Evolutionary conservation across 2,329 filamentous ascomycete genomes (phyloP).

Genomic region (Calonectria pteridis): DNA sequence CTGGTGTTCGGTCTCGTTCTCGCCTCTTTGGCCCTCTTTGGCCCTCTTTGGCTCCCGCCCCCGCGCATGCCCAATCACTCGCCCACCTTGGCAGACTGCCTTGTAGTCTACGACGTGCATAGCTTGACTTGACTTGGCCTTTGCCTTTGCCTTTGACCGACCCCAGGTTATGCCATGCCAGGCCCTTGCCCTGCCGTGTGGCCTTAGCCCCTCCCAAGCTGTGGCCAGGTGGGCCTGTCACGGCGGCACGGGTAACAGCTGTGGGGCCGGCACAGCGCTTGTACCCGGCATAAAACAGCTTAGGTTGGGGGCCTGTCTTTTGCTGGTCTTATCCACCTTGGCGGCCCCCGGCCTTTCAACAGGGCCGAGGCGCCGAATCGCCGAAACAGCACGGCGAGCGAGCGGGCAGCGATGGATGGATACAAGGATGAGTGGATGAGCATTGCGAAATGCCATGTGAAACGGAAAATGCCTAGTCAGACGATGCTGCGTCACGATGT

Average conservation of each 20-base stretch:
- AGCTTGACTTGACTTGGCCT: background rate
- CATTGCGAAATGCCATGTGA: background rate
- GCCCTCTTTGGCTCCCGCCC: too few relatives aligned
- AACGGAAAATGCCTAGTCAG: background rate
- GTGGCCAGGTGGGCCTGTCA: slow-evolving; percentile 20
- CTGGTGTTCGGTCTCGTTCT: background rate
- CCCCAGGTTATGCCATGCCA: slow-evolving; percentile 14
- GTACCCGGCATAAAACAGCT: slow-evolving; percentile 4
- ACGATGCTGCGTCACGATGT: background rate
- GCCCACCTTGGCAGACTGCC: background rate
- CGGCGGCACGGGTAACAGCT: slow-evolving; percentile 17
- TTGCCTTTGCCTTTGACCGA: background rate
- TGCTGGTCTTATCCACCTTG: background rate
- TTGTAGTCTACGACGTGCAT: background rate
- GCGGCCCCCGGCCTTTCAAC: slow-evolving; percentile 17
- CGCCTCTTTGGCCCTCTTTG: background rate
- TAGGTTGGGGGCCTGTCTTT: background rate
- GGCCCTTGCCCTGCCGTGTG: background rate
- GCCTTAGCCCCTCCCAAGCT: background rate
- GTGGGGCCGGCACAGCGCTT: slow-evolving; percentile 26
- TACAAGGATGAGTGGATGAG: too few relatives aligned
- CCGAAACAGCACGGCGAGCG: slow-evolving; percentile 8
- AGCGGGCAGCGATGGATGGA: background rate
- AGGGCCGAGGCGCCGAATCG: slow-evolving; percentile 14
- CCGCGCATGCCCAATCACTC: background rate